Percentiles rank a stretch among this genome's conserved stretches.
Evolutionary conservation across 2,329 filamentous ascomycete species (phyloP).

Genomic region (Fusarium xylarioides): DNA sequence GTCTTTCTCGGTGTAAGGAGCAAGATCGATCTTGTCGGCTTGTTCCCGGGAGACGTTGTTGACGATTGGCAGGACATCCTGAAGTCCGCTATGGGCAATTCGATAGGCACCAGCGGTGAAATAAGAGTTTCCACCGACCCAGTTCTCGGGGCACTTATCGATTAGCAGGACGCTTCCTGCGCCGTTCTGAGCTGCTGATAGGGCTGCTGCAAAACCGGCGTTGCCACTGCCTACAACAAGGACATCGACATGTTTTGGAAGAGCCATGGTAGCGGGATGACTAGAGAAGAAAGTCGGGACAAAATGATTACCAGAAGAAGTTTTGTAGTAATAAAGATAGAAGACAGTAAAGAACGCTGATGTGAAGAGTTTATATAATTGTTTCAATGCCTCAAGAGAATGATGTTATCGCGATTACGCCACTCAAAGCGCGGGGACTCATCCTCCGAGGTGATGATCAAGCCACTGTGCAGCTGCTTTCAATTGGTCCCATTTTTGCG

Average conservation of each 20-base stretch:
- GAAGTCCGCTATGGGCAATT: background rate
- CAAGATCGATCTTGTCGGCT: conserved; percentile 3
- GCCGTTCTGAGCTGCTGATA: conserved; percentile 6
- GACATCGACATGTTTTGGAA: background rate
- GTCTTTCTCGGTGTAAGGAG: background rate
- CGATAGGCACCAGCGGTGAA: conserved; percentile 18
- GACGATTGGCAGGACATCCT: conserved; percentile 8
- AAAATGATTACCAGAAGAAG: too few species aligned
- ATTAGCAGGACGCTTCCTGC: background rate
- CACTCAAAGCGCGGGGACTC: background rate
- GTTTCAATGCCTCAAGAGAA: background rate
- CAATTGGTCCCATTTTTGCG: background rate
- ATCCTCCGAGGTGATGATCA: background rate
- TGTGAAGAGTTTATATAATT: background rate
- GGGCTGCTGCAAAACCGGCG: conserved; percentile 11
- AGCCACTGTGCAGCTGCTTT: background rate
- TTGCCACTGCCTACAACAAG: conserved; percentile 17
- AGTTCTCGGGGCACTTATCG: conserved; percentile 12
- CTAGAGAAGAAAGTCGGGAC: too few species aligned
- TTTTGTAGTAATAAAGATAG: fast-evolving
- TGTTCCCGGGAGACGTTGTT: conserved; percentile 11
- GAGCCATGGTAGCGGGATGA: background rate
- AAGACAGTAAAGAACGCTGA: too few species aligned
- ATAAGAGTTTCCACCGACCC: conserved; percentile 13
- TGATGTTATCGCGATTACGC: background rate